A percentile compares a stretch with the other conserved stretches of the same genome.
These are phyloP conservation scores for Ophiostoma montium DNA, from an alignment of 2,329 filamentous ascomycete genomes.

Conservation along the genomic window DNA sequence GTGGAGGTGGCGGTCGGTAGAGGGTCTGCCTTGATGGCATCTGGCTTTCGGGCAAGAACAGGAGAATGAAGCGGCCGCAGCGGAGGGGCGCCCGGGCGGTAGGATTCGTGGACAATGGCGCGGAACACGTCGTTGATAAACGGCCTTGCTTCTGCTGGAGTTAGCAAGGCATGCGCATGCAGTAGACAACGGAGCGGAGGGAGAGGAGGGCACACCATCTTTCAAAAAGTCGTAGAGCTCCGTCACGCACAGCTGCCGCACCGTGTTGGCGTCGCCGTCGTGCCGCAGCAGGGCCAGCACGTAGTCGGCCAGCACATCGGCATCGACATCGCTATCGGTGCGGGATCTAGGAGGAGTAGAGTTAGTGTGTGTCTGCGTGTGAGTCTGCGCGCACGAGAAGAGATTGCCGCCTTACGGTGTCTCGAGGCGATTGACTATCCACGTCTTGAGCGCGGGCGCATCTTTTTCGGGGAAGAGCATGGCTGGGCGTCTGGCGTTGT, in stretches of 20 bases:
- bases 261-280: conserved; percentile 49
- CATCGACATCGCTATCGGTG: conserved; percentile 67
- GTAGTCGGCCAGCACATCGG: conserved; percentile 71
- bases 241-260: conserved; percentile 53
- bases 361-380: neutral
- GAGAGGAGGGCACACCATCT: conserved; percentile 34
- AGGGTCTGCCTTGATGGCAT: neutral
- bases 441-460: conserved; percentile 51
- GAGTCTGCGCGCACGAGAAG: neutral
- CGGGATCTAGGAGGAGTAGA: conserved; percentile 43
- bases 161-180: too few species aligned
- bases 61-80: neutral
- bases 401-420: conserved; percentile 44
- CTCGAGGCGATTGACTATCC: conserved; percentile 65
- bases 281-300: conserved; percentile 64
- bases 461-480: conserved; percentile 53
- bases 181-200: neutral
- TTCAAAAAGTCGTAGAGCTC: conserved; percentile 65
- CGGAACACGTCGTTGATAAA: conserved; percentile 62
- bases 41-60: neutral
- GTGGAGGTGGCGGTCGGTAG: neutral
- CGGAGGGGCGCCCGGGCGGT: conserved; percentile 21
- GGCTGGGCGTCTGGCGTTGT: conserved; percentile 2
- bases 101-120: conserved; percentile 47
- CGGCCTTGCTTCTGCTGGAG: conserved; percentile 32